Conservation (phyloP, 306 rosid species). For the Purshia tridentata region DNA sequence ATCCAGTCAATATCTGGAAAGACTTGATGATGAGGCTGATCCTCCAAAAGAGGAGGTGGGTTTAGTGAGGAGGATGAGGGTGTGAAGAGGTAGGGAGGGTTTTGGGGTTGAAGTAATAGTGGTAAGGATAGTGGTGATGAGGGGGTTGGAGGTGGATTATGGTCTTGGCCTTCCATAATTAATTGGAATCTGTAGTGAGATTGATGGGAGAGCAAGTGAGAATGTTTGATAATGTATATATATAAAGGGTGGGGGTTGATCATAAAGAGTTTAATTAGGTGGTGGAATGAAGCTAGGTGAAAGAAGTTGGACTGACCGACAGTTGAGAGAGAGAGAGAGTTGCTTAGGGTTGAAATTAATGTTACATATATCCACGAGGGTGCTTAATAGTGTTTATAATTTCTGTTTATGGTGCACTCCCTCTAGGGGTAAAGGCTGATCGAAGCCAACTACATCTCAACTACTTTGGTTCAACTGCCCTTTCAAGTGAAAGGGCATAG, state of each 20-base stretch:
- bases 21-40: constrained; percentile 18
- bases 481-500: constrained; percentile 8
- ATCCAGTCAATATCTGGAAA: constrained; percentile 64
- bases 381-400: background rate
- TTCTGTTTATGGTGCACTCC: background rate
- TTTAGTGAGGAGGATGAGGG: constrained; percentile 19
- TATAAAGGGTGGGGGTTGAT: background rate
- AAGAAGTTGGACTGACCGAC: constrained; percentile 57
- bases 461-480: constrained; percentile 54
- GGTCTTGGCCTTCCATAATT: constrained; percentile 40
- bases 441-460: constrained; percentile 39
- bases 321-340: constrained; percentile 18
- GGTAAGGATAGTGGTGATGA: constrained; percentile 23
- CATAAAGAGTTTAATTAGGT: background rate
- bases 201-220: constrained; percentile 26
- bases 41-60: constrained; percentile 27
- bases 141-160: constrained; percentile 21
- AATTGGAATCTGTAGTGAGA: background rate
- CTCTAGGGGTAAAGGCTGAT: constrained; percentile 22
- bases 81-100: constrained; percentile 42
- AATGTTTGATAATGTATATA: constrained; percentile 36
- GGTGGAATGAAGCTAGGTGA: constrained; percentile 45
- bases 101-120: constrained; percentile 18
- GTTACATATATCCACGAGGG: background rate
- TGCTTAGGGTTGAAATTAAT: constrained; percentile 9